These are phyloP conservation scores for Protostelium mycophagum DNA, from an alignment of 78 protist genomes.

Conservation along the genomic window DNA sequence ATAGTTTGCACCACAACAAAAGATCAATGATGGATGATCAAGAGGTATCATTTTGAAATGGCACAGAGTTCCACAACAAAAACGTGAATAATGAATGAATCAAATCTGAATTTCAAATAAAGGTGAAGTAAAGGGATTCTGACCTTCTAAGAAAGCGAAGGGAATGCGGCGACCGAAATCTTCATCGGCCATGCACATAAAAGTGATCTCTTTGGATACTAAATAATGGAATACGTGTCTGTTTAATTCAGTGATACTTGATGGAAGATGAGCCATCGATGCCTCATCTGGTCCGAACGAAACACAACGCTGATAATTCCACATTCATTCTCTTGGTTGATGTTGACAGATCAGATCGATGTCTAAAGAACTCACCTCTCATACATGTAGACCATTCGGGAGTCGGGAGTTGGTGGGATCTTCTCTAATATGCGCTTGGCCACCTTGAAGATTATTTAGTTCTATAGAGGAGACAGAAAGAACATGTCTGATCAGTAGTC, in stretches of 20 bases:
- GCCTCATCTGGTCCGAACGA: not conserved
- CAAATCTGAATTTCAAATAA: no score
- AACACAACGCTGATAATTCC: not conserved
- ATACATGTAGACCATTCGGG: constrained; percentile 78
- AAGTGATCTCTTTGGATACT: constrained; percentile 55
- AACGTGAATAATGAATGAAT: no score
- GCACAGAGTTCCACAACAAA: no score
- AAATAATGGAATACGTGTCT: constrained; percentile 83
- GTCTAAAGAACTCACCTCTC: constrained; percentile 51
- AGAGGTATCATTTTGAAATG: no score
- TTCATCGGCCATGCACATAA: constrained; percentile 89
- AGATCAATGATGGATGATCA: not conserved
- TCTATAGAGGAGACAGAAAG: no score
- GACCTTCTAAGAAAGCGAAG: constrained; percentile 79
- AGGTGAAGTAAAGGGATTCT: constrained; percentile 13
- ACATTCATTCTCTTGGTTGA: not conserved
- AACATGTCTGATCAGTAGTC: not conserved
- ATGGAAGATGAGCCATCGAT: not conserved
- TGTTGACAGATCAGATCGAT: not conserved
- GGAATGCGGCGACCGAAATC: constrained; percentile 69
- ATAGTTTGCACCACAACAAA: not conserved
- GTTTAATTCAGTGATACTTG: not conserved
- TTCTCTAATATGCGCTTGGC: constrained; percentile 70
- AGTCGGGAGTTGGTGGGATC: constrained; percentile 52
- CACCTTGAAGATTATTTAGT: constrained; percentile 18